Evolutionary conservation across 768 basidiomycete genomes (phyloP).

Genomic region (Hericium alpestre): DNA sequence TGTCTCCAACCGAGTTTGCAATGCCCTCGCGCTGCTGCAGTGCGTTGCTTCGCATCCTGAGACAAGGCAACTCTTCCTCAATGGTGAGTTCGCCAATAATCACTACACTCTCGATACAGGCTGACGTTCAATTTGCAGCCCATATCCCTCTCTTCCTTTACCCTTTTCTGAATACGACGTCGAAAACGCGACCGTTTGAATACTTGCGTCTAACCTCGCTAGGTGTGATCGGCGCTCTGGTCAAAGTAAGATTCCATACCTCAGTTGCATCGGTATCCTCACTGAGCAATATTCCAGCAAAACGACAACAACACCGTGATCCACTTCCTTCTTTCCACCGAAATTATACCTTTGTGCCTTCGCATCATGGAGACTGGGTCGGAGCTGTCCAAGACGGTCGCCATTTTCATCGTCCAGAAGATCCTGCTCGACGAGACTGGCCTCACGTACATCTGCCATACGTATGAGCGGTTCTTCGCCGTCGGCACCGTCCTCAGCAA

Average conservation of each 20-base stretch:
- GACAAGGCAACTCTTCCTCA: slow-evolving; percentile 89
- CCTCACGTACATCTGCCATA: slow-evolving; percentile 97
- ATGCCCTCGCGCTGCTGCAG: slow-evolving; percentile 92
- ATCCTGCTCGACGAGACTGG: slow-evolving; percentile 95
- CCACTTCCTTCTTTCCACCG: slow-evolving; percentile 96
- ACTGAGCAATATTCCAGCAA: slow-evolving; percentile 46
- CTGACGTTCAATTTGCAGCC: slow-evolving; percentile 35
- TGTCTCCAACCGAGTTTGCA: slow-evolving; percentile 97
- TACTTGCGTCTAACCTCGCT: slow-evolving; percentile 97
- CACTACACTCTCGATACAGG: neutral
- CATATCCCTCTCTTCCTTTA: slow-evolving; percentile 94
- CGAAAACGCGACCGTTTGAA: slow-evolving; percentile 98
- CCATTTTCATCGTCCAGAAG: slow-evolving; percentile 99
- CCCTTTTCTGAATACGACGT: slow-evolving; percentile 97
- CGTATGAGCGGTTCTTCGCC: slow-evolving; percentile 99
- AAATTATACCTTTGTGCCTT: slow-evolving; percentile 98
- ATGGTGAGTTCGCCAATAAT: slow-evolving; percentile 47
- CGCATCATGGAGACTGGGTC: slow-evolving; percentile 99
- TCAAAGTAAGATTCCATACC: slow-evolving; percentile 52
- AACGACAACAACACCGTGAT: slow-evolving; percentile 99
- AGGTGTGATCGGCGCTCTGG: slow-evolving; percentile 97
- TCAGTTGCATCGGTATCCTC: slow-evolving; percentile 1
- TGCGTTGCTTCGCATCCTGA: slow-evolving; percentile 98
- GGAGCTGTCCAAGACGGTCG: slow-evolving; percentile 96
- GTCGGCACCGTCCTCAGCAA: slow-evolving; percentile 97